These are phyloP conservation scores for Sporothrix variecibatus DNA, from an alignment of 2,329 filamentous ascomycete species.

Conservation along the genomic window DNA sequence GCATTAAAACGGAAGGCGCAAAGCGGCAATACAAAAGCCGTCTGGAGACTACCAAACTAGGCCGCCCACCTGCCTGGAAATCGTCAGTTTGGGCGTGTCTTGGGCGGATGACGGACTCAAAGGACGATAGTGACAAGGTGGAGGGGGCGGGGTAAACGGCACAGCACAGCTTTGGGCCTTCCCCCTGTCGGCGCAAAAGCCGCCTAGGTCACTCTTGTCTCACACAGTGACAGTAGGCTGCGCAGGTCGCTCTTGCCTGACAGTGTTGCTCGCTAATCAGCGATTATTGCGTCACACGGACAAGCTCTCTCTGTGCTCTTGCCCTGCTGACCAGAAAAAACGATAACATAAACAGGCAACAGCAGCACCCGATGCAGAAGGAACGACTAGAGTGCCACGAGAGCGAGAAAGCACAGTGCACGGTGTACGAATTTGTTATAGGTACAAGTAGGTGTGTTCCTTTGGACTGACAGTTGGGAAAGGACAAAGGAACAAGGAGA, in stretches of 20 bases:
- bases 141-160: conserved; percentile 22
- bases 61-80: conserved; percentile 10
- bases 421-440: background rate
- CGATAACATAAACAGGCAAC: conserved; percentile 16
- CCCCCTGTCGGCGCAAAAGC: background rate
- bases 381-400: background rate
- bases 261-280: conserved; percentile 4
- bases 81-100: conserved; percentile 3
- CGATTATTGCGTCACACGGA: conserved; percentile 14
- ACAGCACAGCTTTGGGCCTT: background rate
- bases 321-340: background rate
- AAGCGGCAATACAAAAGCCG: conserved; percentile 12
- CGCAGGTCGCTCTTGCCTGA: background rate
- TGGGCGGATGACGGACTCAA: background rate
- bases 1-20: background rate
- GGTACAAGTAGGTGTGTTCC: background rate
- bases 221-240: background rate
- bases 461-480: background rate
- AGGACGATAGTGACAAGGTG: background rate
- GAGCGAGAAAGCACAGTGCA: background rate
- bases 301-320: background rate
- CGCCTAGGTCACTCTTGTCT: background rate
- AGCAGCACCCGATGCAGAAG: conserved; percentile 10
- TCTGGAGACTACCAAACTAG: background rate
- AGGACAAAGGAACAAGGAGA: background rate